These are phyloP conservation scores for Aspergillus costaricaensis DNA, from an alignment of 2,329 filamentous ascomycete species.

Conservation along the genomic window DNA sequence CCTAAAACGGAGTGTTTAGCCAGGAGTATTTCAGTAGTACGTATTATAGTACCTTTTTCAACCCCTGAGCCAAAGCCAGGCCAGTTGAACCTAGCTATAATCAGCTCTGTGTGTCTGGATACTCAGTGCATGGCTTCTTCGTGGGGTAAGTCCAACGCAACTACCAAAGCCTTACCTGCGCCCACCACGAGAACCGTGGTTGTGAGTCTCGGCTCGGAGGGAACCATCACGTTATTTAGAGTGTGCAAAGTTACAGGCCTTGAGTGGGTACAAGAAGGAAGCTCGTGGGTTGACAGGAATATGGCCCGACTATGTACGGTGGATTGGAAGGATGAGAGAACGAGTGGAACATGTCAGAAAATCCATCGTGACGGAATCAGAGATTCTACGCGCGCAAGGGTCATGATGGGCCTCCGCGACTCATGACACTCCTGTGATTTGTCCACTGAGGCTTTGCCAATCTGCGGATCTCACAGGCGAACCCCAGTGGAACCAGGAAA, in stretches of 20 bases:
- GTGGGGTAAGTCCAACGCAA: background rate
- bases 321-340: background rate
- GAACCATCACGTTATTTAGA: background rate
- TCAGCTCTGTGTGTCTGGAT: background rate
- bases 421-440: background rate
- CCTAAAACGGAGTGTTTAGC: conserved; percentile 11
- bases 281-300: background rate
- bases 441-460: background rate
- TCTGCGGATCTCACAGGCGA: background rate
- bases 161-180: conserved; percentile 16
- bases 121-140: background rate
- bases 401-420: background rate
- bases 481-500: background rate
- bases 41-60: conserved; percentile 38
- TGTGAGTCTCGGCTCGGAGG: background rate
- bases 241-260: background rate
- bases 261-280: background rate
- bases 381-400: background rate
- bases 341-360: background rate
- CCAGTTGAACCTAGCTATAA: conserved; percentile 41
- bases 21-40: background rate
- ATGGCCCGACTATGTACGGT: background rate
- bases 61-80: conserved; percentile 44
- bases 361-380: background rate
- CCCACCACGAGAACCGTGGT: conserved; percentile 22